A percentile compares a stretch with the other conserved stretches of the same genome.
Conservation (phyloP, 2,329 filamentous ascomycete species). For the Alternaria conjuncta region DNA sequence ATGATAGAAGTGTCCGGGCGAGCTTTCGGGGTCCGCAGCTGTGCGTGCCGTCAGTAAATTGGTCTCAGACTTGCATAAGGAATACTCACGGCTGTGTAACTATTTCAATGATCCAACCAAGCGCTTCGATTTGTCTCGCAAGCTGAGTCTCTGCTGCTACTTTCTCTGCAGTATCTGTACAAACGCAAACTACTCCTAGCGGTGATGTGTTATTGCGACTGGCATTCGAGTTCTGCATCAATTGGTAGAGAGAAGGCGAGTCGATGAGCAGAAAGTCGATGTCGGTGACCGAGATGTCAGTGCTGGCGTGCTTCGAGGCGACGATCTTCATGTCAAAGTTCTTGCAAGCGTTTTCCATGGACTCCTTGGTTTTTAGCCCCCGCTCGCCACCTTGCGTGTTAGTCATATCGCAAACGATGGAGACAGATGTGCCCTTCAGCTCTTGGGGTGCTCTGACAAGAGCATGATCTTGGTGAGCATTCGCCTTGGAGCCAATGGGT, state of each 20-base stretch:
- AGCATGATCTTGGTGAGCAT: conserved; percentile 16
- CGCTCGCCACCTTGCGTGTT: conserved; percentile 27
- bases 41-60: background rate
- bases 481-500: conserved; percentile 21
- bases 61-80: background rate
- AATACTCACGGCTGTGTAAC: conserved; percentile 36
- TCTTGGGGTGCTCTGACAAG: conserved; percentile 21
- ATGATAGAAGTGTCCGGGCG: conserved; percentile 30
- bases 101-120: conserved; percentile 36
- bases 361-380: conserved; percentile 34
- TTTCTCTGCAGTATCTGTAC: conserved; percentile 38
- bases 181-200: conserved; percentile 36
- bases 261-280: conserved; percentile 38
- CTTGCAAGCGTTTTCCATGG: conserved; percentile 32
- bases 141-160: conserved; percentile 28
- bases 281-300: conserved; percentile 16
- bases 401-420: conserved; percentile 29
- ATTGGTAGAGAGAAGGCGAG: conserved; percentile 28
- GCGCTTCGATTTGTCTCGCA: conserved; percentile 26
- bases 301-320: conserved; percentile 11
- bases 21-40: conserved; percentile 40
- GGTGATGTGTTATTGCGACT: conserved; percentile 21
- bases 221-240: conserved; percentile 23
- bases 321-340: conserved; percentile 32
- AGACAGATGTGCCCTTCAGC: conserved; percentile 26